Evolutionary conservation across 2,329 filamentous ascomycete species (phyloP).

Genomic region (Microcyclospora pomicola): DNA sequence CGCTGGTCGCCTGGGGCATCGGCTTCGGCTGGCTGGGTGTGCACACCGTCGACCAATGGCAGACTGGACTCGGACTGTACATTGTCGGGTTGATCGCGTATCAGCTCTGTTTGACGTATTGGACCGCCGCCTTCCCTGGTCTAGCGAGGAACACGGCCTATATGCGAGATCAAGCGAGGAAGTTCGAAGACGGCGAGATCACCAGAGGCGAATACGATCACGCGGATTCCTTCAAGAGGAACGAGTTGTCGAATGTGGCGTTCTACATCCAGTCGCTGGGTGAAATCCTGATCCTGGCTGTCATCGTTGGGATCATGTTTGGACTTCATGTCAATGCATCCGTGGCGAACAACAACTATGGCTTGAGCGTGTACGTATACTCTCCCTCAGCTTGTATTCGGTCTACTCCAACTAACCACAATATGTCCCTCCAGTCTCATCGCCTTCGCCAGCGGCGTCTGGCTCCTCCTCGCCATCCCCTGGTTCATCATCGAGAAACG

Average conservation of each 20-base stretch:
- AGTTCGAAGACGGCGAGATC: constrained; percentile 39
- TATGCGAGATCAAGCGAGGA: constrained; percentile 36
- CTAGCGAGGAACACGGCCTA: constrained; percentile 41
- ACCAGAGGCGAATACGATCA: constrained; percentile 46
- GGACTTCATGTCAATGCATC: constrained; percentile 46
- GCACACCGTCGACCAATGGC: constrained; percentile 46
- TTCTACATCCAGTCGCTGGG: constrained; percentile 51
- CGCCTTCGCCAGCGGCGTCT: constrained; percentile 50
- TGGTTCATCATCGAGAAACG: constrained; percentile 55
- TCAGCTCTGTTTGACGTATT: constrained; percentile 54
- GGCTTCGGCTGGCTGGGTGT: constrained; percentile 57
- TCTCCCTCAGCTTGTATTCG: no score
- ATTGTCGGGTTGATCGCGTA: constrained; percentile 54
- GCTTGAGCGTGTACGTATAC: constrained; percentile 36
- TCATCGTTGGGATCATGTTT: constrained; percentile 52
- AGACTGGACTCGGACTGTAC: constrained; percentile 46
- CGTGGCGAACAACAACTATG: constrained; percentile 50
- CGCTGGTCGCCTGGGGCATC: constrained; percentile 46
- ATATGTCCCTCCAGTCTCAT: constrained; percentile 29
- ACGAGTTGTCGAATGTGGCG: constrained; percentile 47
- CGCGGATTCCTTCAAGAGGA: constrained; percentile 48
- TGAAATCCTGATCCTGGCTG: constrained; percentile 49
- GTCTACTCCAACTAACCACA: no score
- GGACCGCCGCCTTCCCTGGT: constrained; percentile 51
- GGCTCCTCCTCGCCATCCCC: constrained; percentile 49